These are phyloP conservation scores for Leucocoprinus sp. DNA, from an alignment of 768 basidiomycete genomes.

Conservation along the genomic window DNA sequence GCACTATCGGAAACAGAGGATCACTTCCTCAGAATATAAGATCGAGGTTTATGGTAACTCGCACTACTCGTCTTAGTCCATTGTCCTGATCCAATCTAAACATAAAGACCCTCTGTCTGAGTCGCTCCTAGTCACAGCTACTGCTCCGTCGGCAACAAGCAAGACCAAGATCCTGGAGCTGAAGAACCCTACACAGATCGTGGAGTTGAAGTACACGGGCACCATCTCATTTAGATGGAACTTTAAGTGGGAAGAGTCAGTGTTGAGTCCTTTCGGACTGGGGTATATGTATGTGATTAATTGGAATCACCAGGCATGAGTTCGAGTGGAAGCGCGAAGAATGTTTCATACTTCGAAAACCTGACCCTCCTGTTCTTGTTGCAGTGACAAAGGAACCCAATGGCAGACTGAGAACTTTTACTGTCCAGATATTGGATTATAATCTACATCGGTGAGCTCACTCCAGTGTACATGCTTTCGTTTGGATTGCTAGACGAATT, in stretches of 20 bases:
- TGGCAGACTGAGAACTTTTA: constrained; percentile 52
- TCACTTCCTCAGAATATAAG: constrained; percentile 47
- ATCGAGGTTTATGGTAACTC: constrained; percentile 57
- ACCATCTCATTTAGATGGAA: constrained; percentile 68
- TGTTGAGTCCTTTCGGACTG: background rate
- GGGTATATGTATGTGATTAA: background rate
- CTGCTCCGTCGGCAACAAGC: constrained; percentile 52
- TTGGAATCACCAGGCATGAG: constrained; percentile 46
- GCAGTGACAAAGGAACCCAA: constrained; percentile 73
- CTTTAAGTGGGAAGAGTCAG: constrained; percentile 81
- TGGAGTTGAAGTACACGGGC: constrained; percentile 70
- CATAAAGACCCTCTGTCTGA: constrained; percentile 61
- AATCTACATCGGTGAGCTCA: constrained; percentile 65
- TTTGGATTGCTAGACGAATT: background rate
- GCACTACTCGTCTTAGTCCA: background rate
- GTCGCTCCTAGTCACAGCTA: constrained; percentile 60
- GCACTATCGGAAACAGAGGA: constrained; percentile 67
- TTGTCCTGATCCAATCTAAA: background rate
- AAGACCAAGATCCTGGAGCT: constrained; percentile 73
- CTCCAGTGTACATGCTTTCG: background rate
- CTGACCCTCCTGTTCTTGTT: constrained; percentile 80
- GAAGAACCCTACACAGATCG: constrained; percentile 59
- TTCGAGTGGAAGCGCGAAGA: constrained; percentile 85
- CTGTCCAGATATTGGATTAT: constrained; percentile 77
- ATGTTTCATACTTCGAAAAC: constrained; percentile 77